Evolutionary conservation across 1,284 basidiomycete species (phyloP).

Genomic region (Trametes sp.): DNA sequence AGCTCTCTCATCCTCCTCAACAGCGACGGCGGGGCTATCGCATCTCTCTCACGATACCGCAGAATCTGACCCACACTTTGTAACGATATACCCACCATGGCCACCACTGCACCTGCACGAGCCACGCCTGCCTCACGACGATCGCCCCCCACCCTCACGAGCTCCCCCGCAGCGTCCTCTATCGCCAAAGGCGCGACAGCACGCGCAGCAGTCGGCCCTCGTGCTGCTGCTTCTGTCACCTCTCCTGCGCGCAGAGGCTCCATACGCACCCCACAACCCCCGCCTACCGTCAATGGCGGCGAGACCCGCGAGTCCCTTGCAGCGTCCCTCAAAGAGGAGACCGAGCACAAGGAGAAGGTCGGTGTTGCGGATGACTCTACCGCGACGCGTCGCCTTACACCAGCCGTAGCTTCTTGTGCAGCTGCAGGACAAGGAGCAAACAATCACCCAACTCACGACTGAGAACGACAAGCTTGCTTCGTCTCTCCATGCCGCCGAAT

Average conservation of each 20-base stretch:
- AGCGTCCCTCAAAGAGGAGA: constrained; percentile 73
- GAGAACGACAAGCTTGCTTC: constrained; percentile 72
- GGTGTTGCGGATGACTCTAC: constrained; percentile 31
- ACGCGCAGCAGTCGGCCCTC: constrained; percentile 46
- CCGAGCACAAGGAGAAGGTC: constrained; percentile 82
- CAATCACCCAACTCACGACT: constrained; percentile 61
- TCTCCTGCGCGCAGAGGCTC: constrained; percentile 59
- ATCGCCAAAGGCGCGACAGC: constrained; percentile 50
- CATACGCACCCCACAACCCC: constrained; percentile 49
- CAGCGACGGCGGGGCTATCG: constrained; percentile 29
- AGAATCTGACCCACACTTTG: not conserved
- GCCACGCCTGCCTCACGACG: constrained; percentile 53
- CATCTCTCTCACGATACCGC: constrained; percentile 1
- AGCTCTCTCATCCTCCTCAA: not conserved
- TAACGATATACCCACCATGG: constrained; percentile 35
- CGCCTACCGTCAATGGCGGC: constrained; percentile 40
- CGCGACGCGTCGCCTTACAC: constrained; percentile 18
- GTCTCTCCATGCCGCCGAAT: constrained; percentile 70
- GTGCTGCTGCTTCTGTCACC: constrained; percentile 42
- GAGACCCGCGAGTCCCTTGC: constrained; percentile 59
- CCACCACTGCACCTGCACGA: constrained; percentile 46
- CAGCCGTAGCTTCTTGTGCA: constrained; percentile 70
- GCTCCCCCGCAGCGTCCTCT: constrained; percentile 36
- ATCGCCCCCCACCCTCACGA: constrained; percentile 37
- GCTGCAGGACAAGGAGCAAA: constrained; percentile 78